Percentiles rank a stretch among this genome's conserved stretches.
Conservation (phyloP, 2,329 filamentous ascomycete species). For the Helminthosporium solani region DNA sequence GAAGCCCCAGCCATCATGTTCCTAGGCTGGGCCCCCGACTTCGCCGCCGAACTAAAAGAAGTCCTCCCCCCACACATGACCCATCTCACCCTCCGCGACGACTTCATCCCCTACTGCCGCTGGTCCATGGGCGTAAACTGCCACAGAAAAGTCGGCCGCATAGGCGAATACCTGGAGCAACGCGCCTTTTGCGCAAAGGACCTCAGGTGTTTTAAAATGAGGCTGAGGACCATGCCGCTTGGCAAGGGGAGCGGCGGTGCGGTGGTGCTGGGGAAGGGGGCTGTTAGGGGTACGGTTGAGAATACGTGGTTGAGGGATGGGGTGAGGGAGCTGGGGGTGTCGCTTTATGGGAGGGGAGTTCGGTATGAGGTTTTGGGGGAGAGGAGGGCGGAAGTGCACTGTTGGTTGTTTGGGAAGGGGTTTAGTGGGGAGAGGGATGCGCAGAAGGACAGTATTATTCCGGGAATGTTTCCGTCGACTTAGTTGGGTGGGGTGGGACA, state of each 20-base stretch:
- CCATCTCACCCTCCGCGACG: slow-evolving; percentile 20
- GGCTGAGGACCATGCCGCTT: slow-evolving; percentile 14
- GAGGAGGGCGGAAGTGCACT: slow-evolving; percentile 19
- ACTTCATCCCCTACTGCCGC: slow-evolving; percentile 21
- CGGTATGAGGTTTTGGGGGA: slow-evolving; percentile 8
- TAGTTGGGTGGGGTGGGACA: background rate
- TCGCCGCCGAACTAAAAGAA: slow-evolving; percentile 20
- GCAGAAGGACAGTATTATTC: slow-evolving; percentile 12
- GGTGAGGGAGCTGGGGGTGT: slow-evolving; percentile 14
- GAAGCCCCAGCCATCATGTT: slow-evolving; percentile 26
- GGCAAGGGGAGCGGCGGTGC: background rate
- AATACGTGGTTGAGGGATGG: slow-evolving; percentile 15
- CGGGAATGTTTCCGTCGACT: slow-evolving; percentile 8
- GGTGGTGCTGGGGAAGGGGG: background rate
- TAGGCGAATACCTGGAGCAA: slow-evolving; percentile 21
- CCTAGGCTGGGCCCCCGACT: slow-evolving; percentile 23
- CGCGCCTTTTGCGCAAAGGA: slow-evolving; percentile 16
- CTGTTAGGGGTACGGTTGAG: background rate
- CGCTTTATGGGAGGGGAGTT: slow-evolving; percentile 9
- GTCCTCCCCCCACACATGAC: slow-evolving; percentile 17
- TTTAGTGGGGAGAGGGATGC: slow-evolving; percentile 3
- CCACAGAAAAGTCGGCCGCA: slow-evolving; percentile 17
- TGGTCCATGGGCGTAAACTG: slow-evolving; percentile 21
- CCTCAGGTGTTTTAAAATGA: slow-evolving; percentile 14
- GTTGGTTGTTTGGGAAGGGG: slow-evolving; percentile 18